Evolutionary conservation across 2,329 filamentous ascomycete genomes (phyloP), one percentile per base, ranked within the genome.

Genomic region (Colletotrichum chlorophyti): DNA sequence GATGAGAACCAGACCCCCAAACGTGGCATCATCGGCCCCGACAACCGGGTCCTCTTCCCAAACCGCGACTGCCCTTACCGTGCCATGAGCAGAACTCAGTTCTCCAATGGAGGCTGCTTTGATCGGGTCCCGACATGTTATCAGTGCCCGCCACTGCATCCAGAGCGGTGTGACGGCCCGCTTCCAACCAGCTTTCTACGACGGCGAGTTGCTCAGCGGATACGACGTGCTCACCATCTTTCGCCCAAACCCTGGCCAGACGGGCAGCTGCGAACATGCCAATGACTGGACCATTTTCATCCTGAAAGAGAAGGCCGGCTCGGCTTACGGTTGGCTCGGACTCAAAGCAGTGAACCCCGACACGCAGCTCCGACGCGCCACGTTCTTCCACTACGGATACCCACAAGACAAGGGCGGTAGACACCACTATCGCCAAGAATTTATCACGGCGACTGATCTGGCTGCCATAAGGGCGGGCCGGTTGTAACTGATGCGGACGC

Each of bases 61-160:
- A 53, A 59, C 37, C 31, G 31, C n/a, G 43, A 55, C 23, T 59
- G 46, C 29, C 55, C 55, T 8, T 59, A 59, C 37, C 37, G 50
- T 6, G 55, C 55, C 31, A 59, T 59, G 50, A 67, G 68, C 2
- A 60, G 62, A 15, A 57, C 69, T 23, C 29, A 55, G 10, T 64
- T 64, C 51, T 62, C 53, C 29, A 63, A 59, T 29, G 67, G 67
- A 4, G 53, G 68, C 65, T n/a, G 65, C 67, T 6, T 58, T 69
- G 15, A 63, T 69, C 40, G 68, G 68, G 4, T 65, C 68, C 14
- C 68, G 68, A n/a, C 68, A 70, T 40, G 64, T 70, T 2, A 61
- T 65, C 3, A 70, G 66, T 2, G 68, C 68, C 3, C 62, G 63
- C 23, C 68, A 69, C 60, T 69, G 67, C 53, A 52, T 67, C 21